Evolutionary conservation across 2,329 filamentous ascomycete genomes (phyloP).

Genomic region (Botrytis sinoallii): DNA sequence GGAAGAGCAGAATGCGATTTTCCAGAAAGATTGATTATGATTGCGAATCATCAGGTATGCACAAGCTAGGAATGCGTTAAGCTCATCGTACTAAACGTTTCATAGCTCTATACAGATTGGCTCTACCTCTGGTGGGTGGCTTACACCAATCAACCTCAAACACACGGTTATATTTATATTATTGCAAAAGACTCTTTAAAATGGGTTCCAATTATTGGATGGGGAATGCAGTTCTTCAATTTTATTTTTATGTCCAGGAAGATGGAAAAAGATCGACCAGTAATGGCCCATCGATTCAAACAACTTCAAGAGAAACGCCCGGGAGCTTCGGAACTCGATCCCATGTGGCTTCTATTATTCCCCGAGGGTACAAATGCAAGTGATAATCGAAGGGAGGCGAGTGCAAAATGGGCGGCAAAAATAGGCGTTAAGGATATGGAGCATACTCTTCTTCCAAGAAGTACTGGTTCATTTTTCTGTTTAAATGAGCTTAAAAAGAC

Average conservation of each 20-base stretch:
- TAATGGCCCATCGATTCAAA: slow-evolving; percentile 69
- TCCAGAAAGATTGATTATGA: slow-evolving; percentile 75
- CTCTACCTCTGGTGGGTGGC: slow-evolving; percentile 90
- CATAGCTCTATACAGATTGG: slow-evolving; percentile 82
- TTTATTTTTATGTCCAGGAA: slow-evolving; percentile 93
- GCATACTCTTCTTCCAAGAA: slow-evolving; percentile 73
- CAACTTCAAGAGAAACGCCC: slow-evolving; percentile 61
- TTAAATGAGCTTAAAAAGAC: slow-evolving; percentile 70
- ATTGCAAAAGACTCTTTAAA: slow-evolving; percentile 86
- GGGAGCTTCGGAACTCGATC: slow-evolving; percentile 60
- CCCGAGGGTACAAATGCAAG: slow-evolving; percentile 85
- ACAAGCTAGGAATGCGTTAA: neutral
- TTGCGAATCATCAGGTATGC: slow-evolving; percentile 77
- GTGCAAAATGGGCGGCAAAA: slow-evolving; percentile 74
- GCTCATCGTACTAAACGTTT: slow-evolving; percentile 26
- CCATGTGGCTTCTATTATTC: slow-evolving; percentile 89
- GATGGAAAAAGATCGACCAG: slow-evolving; percentile 74
- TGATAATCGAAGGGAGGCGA: slow-evolving; percentile 65
- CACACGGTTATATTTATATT: slow-evolving; percentile 86
- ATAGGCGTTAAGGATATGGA: slow-evolving; percentile 67
- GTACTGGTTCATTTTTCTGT: slow-evolving; percentile 77
- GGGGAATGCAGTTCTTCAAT: slow-evolving; percentile 79
- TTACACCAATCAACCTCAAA: slow-evolving; percentile 71
- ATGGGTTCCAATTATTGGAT: slow-evolving; percentile 74
- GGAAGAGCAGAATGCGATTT: slow-evolving; percentile 76